phyloP scores from a whole-genome alignment of 768 basidiomycete genomes.

The Lentinula edodes region DNA sequence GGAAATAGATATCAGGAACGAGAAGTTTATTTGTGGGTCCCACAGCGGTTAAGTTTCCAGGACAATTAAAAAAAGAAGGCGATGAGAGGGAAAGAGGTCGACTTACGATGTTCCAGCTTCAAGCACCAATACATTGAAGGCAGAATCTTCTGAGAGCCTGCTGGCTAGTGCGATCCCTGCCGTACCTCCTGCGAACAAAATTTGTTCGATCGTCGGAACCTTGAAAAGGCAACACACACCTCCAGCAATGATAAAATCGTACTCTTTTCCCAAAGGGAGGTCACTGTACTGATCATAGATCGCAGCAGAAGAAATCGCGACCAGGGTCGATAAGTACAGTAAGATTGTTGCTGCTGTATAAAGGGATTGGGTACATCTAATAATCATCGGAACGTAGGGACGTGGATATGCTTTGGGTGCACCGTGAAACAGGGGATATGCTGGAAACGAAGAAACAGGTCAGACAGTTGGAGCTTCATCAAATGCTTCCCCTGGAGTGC shows the following conservation, averaged over 20 bases:
- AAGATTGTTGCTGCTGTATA: background rate
- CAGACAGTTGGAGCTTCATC: background rate
- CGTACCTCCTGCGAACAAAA: constrained; percentile 10
- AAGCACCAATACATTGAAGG: constrained; percentile 27
- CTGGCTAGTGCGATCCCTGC: constrained; percentile 35
- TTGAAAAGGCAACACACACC: constrained; percentile 1
- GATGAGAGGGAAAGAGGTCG: background rate
- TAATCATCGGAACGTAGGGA: background rate
- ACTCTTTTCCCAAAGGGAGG: background rate
- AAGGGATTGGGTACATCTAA: background rate
- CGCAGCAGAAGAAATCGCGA: background rate
- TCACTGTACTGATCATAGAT: background rate
- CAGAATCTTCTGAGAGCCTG: constrained; percentile 30
- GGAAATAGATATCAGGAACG: constrained; percentile 3
- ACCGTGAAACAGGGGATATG: background rate
- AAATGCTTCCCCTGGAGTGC: background rate
- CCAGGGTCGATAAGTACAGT: background rate
- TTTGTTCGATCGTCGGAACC: background rate
- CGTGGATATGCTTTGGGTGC: background rate
- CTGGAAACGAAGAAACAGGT: background rate
- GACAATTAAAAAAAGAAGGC: background rate
- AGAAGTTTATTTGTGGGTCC: background rate
- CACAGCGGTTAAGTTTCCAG: background rate
- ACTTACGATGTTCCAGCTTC: constrained; percentile 19
- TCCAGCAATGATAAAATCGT: constrained; percentile 12